Percentiles rank a stretch among this genome's conserved stretches.
phyloP scores from a whole-genome alignment of 2,329 filamentous ascomycete species.

The Cercospora beticola region DNA sequence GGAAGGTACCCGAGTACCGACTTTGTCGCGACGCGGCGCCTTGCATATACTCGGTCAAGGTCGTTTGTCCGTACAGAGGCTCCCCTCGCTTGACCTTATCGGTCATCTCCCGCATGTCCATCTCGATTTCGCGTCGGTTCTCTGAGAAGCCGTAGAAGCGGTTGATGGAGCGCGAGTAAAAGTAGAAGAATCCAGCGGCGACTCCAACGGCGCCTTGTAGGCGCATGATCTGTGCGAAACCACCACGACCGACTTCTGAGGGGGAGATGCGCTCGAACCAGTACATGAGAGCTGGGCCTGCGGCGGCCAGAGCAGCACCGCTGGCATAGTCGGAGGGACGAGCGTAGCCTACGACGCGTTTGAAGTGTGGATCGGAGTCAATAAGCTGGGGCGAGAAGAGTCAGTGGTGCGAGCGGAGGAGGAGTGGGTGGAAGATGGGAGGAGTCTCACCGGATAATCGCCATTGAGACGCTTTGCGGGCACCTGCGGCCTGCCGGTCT shows the following conservation, averaged over 20 bases:
- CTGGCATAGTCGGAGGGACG: constrained; percentile 77
- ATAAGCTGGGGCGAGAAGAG: constrained; percentile 69
- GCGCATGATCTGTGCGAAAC: constrained; percentile 80
- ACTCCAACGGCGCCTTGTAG: constrained; percentile 70
- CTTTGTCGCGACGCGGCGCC: constrained; percentile 91
- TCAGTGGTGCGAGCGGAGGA: constrained; percentile 13
- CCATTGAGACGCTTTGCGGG: constrained; percentile 77
- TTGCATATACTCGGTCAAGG: constrained; percentile 83
- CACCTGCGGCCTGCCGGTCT: constrained; percentile 32
- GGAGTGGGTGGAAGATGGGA: not conserved
- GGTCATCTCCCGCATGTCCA: constrained; percentile 99
- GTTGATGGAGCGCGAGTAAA: constrained; percentile 78
- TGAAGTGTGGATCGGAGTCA: constrained; percentile 96
- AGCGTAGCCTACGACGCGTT: constrained; percentile 84
- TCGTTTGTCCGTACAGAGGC: constrained; percentile 80
- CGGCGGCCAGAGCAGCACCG: constrained; percentile 66
- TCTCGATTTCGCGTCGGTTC: constrained; percentile 85
- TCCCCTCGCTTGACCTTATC: constrained; percentile 90
- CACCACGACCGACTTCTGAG: constrained; percentile 77
- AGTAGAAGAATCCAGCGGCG: constrained; percentile 76
- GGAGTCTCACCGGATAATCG: constrained; percentile 73
- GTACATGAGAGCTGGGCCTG: constrained; percentile 71
- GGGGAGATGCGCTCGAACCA: constrained; percentile 82
- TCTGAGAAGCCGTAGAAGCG: constrained; percentile 95
- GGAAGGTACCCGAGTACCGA: constrained; percentile 80